A percentile compares a stretch with the other conserved stretches of the same genome.
phyloP scores from a whole-genome alignment of 2,329 filamentous ascomycete species.

The Teratosphaeria zuluensis region DNA sequence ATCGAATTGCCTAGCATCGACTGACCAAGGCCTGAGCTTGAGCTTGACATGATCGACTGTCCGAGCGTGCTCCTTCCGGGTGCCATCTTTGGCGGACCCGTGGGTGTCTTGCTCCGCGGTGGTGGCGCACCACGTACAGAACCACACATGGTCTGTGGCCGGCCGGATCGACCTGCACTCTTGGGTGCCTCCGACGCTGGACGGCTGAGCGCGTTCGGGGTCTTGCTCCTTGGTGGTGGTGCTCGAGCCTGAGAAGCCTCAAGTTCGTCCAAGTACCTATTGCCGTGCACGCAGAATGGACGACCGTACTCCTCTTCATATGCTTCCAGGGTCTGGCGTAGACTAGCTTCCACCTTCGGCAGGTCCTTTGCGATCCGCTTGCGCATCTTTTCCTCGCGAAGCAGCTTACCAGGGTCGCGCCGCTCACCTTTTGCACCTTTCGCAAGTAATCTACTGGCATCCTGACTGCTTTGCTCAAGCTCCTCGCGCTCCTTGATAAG shows the following conservation, averaged over 20 bases:
- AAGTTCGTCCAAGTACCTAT: constrained; percentile 81
- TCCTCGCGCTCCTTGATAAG: constrained; percentile 81
- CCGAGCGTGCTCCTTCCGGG: constrained; percentile 24
- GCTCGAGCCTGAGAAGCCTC: constrained; percentile 52
- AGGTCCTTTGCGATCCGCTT: constrained; percentile 95
- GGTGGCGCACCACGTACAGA: constrained; percentile 34
- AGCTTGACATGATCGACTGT: constrained; percentile 11
- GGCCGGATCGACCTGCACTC: constrained; percentile 16
- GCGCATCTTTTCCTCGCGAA: constrained; percentile 96
- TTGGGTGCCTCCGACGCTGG: constrained; percentile 19
- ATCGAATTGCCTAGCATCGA: constrained; percentile 13
- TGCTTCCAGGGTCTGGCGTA: constrained; percentile 67
- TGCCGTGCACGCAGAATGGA: constrained; percentile 85
- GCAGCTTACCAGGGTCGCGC: constrained; percentile 84
- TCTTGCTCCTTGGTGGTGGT: constrained; percentile 52
- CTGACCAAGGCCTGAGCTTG: constrained; percentile 6
- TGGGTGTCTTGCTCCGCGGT: constrained; percentile 36
- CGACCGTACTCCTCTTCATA: constrained; percentile 94
- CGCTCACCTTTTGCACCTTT: constrained; percentile 88
- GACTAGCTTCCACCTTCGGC: constrained; percentile 78
- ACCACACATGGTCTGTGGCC: constrained; percentile 24
- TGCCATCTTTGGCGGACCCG: constrained; percentile 10
- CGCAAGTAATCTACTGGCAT: constrained; percentile 84
- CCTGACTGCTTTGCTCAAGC: constrained; percentile 80
- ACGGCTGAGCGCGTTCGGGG: constrained; percentile 41